phyloP scores from a whole-genome alignment of 139 green algal species.

The Axilococcus clingmanii region DNA sequence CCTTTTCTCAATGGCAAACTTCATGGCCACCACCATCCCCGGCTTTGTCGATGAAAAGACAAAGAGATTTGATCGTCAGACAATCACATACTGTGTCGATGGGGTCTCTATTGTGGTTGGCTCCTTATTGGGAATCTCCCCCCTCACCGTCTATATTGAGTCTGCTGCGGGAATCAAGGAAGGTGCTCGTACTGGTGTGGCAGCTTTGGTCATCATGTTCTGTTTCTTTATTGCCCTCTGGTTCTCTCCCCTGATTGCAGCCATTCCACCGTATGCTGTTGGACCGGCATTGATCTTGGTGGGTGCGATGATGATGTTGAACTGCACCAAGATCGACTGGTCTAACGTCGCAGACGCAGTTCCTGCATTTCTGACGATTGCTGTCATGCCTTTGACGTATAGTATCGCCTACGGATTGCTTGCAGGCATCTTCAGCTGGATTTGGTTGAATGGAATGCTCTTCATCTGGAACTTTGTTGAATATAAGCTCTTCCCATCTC shows the following conservation, averaged over 20 bases:
- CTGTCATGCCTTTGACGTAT: constrained; percentile 19
- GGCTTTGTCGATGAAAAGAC: constrained; percentile 46
- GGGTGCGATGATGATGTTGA: constrained; percentile 34
- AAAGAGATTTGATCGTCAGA: constrained; percentile 41
- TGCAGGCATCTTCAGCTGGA: not conserved
- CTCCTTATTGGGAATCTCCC: constrained; percentile 50
- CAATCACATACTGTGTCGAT: constrained; percentile 46
- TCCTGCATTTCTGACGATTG: constrained; percentile 9
- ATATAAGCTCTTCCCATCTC: not conserved
- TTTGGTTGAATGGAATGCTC: constrained; percentile 15
- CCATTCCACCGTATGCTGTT: constrained; percentile 23
- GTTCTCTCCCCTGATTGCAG: constrained; percentile 65
- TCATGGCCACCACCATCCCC: constrained; percentile 45
- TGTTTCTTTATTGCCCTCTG: constrained; percentile 70
- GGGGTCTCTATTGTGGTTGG: constrained; percentile 51
- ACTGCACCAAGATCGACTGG: constrained; percentile 6
- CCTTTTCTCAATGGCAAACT: constrained; percentile 69
- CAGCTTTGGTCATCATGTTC: constrained; percentile 25
- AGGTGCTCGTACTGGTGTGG: constrained; percentile 54
- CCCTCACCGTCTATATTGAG: constrained; percentile 60
- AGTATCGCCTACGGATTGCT: constrained; percentile 5
- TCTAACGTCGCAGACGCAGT: constrained; percentile 1
- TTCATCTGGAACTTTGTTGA: constrained; percentile 12
- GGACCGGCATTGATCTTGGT: constrained; percentile 26
- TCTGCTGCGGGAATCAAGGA: constrained; percentile 49